Base-by-base conservation (phyloP, 1,139 yeast species). In the Magnusiomyces tetraspermus region DNA sequence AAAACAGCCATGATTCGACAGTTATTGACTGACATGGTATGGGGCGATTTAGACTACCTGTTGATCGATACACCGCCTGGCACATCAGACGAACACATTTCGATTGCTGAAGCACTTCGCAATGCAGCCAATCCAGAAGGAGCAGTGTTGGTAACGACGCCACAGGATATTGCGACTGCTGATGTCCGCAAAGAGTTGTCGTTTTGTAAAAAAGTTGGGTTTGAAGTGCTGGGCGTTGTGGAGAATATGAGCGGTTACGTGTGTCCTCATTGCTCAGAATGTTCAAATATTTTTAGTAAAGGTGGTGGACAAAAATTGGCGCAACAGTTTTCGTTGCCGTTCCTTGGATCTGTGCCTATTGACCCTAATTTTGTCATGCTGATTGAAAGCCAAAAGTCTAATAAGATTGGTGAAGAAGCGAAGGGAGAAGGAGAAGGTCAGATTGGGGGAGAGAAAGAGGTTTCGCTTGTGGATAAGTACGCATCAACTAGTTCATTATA, bases 51-150 rank as follows among this genome's bases (percentile, higher is more conserved):
- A 48, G 97, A 90, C 67, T 94, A 87, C 64, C 70, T 94, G 53
- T 71, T 94, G 45, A 90, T 94, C 8, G 99, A 94, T 64, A 92
- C 99, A 0, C 99, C 99, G 0, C 99, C 99, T 0, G 99, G 99
- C 0, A 92, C 99, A 0, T 85, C 96, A 0, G 99, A 94, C 67
- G 99, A 94, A 67, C 99, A 94, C 68, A 92, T 94, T 46, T 90
- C 97, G 2, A 84, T 94, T 31, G 97, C 97, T 1, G 97, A 94
- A 66, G 95, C 88, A 65, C 74, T 92, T 50, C 71, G 86, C 55
- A 78, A 73, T 63, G 82, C 80, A 51, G 82, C 85, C 10, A 77
- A 79, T 1, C 90, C 95, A 0, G 96, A 88, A 62, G 97, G 98
- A 0, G 96, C 96, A 0, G 80, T 94, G 3, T 78, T 94, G 6